phyloP scores from a whole-genome alignment of 495 filamentous ascomycete genomes.

The Apiosordaria backusii region DNA sequence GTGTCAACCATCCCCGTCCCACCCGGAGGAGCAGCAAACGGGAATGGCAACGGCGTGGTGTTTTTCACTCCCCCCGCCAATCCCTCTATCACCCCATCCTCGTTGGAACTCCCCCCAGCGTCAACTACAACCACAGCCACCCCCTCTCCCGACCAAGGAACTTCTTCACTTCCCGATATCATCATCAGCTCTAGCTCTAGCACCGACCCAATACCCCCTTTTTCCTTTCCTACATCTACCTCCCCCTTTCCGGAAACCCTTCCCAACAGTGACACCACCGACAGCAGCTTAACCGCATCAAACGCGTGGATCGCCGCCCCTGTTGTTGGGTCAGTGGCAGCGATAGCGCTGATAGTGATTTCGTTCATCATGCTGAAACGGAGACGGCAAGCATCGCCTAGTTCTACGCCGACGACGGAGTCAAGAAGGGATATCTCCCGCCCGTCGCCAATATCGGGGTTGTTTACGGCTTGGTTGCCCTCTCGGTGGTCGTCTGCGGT shows the following conservation, averaged over 20 bases:
- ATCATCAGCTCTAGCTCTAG: slow-evolving; percentile 4
- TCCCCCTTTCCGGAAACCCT: slow-evolving; percentile 5
- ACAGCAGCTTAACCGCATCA: too few species aligned
- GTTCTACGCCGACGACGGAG: neutral
- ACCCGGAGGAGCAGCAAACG: neutral
- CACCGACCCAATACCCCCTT: slow-evolving; percentile 5
- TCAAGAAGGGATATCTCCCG: slow-evolving; percentile 15
- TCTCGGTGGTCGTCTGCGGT: neutral
- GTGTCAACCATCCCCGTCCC: slow-evolving; percentile 17
- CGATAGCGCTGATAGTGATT: slow-evolving; percentile 33
- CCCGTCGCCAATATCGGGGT: slow-evolving; percentile 9
- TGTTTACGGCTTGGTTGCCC: slow-evolving; percentile 26
- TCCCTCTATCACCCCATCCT: neutral
- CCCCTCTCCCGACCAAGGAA: neutral
- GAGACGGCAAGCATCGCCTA: slow-evolving; percentile 21
- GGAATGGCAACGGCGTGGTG: slow-evolving; percentile 10
- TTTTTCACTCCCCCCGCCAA: slow-evolving; percentile 28
- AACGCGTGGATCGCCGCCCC: slow-evolving; percentile 41
- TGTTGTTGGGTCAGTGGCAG: slow-evolving; percentile 38
- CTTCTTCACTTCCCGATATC: neutral
- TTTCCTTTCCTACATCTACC: slow-evolving; percentile 5
- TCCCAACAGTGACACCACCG: slow-evolving; percentile 3
- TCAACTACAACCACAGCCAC: slow-evolving; percentile 2
- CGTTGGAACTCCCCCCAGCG: slow-evolving; percentile 1
- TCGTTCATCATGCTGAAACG: slow-evolving; percentile 37